Evolutionary conservation across 2,329 filamentous ascomycete species (phyloP), one percentile per base, ranked within the genome.

Genomic region (Didymella segeticola): DNA sequence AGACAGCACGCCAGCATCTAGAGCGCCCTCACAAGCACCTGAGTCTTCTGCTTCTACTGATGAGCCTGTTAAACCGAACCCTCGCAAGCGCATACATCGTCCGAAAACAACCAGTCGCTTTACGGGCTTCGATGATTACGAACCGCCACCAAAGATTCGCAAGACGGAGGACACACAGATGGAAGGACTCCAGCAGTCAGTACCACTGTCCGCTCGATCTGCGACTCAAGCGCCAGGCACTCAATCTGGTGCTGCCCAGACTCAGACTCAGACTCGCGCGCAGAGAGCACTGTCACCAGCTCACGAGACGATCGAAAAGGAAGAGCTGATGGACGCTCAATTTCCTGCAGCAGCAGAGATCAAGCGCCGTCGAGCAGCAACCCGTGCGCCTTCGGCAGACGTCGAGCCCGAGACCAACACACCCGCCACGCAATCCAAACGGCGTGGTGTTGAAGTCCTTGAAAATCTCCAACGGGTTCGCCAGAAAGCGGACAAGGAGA

Each of bases 281-380:
- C 47, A 75, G 71, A 47, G 64, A 42, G 54, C 49, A 7, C 57
- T 33, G 7, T 61, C 62, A 74, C 47, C 46, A 73, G 79, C 30
- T 75, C 73, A 77, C 10, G 69, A 76, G 10, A 71, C 72, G 26
- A 42, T 66, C 0, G 68, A 75, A 11, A 65, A 67, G 12, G 56
- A 84, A 47, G 83, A 89, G 37, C 75, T 89, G 8, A 84, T 93
- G 71, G 86, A 91, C 12, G 81, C 83, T 19, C 83, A 96, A 49
- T 86, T 93, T 1, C 90, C 92, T 0, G 90, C 88, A 1, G 87
- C 90, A 3, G 86, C 89, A 23, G 86, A 86, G 5, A 84, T 92
- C 69, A 98, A 96, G 72, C 86, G 87, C n/a, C 87, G 89, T 19
- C 86, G 88, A 22, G 62, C 66, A 45, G 68, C 68, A 43, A 69